Evolutionary conservation across 768 basidiomycete species (phyloP), one percentile per base, ranked within the genome.

Genomic region (Dioszegia aurantiaca): DNA sequence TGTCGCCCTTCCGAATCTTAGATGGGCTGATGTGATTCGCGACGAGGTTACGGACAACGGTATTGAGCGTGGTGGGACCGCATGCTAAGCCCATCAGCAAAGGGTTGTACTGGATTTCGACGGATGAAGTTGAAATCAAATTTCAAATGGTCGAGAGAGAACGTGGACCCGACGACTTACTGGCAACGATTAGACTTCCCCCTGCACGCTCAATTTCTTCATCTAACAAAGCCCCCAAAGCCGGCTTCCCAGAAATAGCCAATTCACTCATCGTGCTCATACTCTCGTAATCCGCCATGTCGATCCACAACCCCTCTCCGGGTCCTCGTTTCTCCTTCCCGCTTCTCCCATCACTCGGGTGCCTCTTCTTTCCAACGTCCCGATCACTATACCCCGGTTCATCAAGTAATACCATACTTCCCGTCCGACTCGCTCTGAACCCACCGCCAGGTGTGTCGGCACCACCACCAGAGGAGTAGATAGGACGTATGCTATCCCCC

Each of bases 31-130:
- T 86, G 58, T 84, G 82, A 28, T 79, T 73, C 0, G 86, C 80
- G 9, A 88, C 81, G 40, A 82, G 77, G 72, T 87, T 85, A 40
- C 88, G 80, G 8, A 89, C 82, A 66, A 87, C 77, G 4, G 82
- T 84, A 70, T 87, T 86, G 49, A 89, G 79, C 6, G 86, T 83
- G 0, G 81, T 79, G 0, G 88, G 88, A 1, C 88, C 88, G 67
- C 88, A 89, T 64, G 85, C 86, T 87, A 61, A n/a, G 48, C 37
- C 4, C n/a, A 59, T 21, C 6, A 39, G 12, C 48, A 51, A n/a
- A n/a, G n/a, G n/a, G n/a, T n/a, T n/a, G n/a, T n/a, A n/a, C n/a
- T n/a, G n/a, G n/a, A n/a, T n/a, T n/a, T n/a, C n/a, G n/a, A n/a
- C n/a, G n/a, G n/a, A n/a, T n/a, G n/a, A n/a, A n/a, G n/a, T n/a